Conservation (phyloP, 2,329 filamentous ascomycete genomes). For the Immersiporthe knoxdaviesiana region DNA sequence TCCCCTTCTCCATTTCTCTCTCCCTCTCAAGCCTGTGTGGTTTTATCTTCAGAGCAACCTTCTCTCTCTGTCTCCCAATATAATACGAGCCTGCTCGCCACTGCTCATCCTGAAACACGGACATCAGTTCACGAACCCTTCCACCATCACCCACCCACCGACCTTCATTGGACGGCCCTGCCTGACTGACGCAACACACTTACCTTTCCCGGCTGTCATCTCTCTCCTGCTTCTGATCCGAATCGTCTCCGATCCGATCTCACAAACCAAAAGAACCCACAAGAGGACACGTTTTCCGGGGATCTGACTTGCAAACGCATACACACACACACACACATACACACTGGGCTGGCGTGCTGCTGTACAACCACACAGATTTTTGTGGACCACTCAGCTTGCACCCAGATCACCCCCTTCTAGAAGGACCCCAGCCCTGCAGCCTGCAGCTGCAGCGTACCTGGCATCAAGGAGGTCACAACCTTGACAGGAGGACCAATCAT, state of each 20-base stretch:
- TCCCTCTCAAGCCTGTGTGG: conserved; percentile 20
- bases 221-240: conserved; percentile 13
- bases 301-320: conserved; percentile 1
- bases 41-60: background rate
- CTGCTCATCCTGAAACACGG: conserved; percentile 24
- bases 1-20: too few species aligned
- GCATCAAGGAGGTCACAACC: conserved; percentile 22
- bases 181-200: conserved; percentile 1
- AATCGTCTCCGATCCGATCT: conserved; percentile 13
- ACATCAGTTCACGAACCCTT: conserved; percentile 6
- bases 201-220: conserved; percentile 4
- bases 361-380: conserved; percentile 19
- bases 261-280: conserved; percentile 3
- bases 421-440: conserved; percentile 23
- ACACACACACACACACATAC: too few species aligned
- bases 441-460: conserved; percentile 32
- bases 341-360: conserved; percentile 11
- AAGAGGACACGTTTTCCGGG: conserved; percentile 1
- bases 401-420: conserved; percentile 26
- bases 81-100: background rate
- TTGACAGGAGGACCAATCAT: conserved; percentile 27
- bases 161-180: background rate
- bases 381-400: conserved; percentile 26
- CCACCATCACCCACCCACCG: conserved; percentile 3
- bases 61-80: background rate